Evolutionary conservation across 768 basidiomycete genomes (phyloP), one percentile per base, ranked within the genome.

Genomic region (Crepidotus variabilis): DNA sequence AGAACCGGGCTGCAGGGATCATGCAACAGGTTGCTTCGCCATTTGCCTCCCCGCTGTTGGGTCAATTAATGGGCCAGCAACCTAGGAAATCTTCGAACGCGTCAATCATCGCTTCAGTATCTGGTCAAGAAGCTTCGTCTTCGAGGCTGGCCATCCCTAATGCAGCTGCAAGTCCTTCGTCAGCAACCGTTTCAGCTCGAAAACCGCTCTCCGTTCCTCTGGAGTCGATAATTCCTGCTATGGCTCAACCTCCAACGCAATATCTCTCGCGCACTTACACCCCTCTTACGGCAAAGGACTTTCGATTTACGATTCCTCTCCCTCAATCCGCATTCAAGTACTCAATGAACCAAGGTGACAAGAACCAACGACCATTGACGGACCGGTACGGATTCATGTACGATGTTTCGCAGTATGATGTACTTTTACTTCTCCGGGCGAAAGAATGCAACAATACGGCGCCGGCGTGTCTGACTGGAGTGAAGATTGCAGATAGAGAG

Each of bases 341-440:
- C 47, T 47, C 76, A 78, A 39, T 83, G 81, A 61, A 81, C 50
- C 75, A 75, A 18, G 77, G 78, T 47, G 81, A 83, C 34, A 75
- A 78, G 60, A 78, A 72, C 55, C 78, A 80, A 51, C 76, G 82
- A 49, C 83, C 83, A 2, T 72, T 94, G 55, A 92, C 92, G 18
- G 94, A 95, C 59, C 85, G 92, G 5, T 95, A 87, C 63, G 94
- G 94, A 0, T 95, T 95, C 73, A 87, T 94, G 69, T 94, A 94
- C 57, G 92, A 94, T 61, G 81, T 93, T 1, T 83, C 86, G 2
- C 80, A 85, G 62, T 92, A 93, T 63, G 93, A 95, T 63, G 78
- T 90, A 23, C 76, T 92, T 22, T 72, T 96, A 13, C 78, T 95
- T 23, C 69, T 88, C 8, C 78, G 89, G 24, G 90, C 88, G 16